Base-by-base conservation (phyloP, 2,329 filamentous ascomycete species). In the Magnaporthales sp. region DNA sequence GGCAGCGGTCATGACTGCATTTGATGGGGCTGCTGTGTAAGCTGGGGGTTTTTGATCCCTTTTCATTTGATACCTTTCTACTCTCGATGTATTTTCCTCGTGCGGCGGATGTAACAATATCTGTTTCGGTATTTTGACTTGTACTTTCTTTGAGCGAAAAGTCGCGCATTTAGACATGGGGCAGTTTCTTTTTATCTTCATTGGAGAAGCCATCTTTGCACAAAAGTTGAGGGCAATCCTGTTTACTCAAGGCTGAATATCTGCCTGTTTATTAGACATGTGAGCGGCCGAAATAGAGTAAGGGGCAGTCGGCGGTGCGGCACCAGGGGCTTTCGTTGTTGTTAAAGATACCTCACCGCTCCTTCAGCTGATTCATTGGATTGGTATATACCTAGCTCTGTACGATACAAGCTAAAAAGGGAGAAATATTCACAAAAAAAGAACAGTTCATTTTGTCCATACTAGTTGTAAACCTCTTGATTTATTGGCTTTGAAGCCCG, bases 391-490 rank as follows among this genome's bases (percentile, higher is more conserved):
- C 15, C 30, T 31, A 9, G 38, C 54, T 58, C 54, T 58, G 54
- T 58, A 58, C 54, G 54, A 58, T 58, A 58, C 24, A 58, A 58
- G 54, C 24, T 26, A 58, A 58, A 13, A 58, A 58, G 54, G 54
- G 22, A 58, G 22, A 26, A 58, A 46, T 13, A 46, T 30, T 32
- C n/a, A 29, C 27, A 27, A 60, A 56, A 30, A 58, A 29, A 51
- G 61, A 51, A 38, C n/a, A 66, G n/a, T 58, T 58, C 24, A 58
- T 58, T 24, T 58, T 58, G 54, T 58, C 54, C n/a, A 56, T 22
- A 24, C 24, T 22, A 22, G 51, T 15, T 38, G 32, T n/a, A n/a
- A n/a, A n/a, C n/a, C n/a, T n/a, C n/a, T n/a, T n/a, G n/a, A n/a
- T n/a, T n/a, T n/a, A n/a, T 31, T 5, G 30, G 30, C 9, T 31